Evolutionary conservation across 768 basidiomycete species (phyloP).

Genomic region (Cubamyces sp.): DNA sequence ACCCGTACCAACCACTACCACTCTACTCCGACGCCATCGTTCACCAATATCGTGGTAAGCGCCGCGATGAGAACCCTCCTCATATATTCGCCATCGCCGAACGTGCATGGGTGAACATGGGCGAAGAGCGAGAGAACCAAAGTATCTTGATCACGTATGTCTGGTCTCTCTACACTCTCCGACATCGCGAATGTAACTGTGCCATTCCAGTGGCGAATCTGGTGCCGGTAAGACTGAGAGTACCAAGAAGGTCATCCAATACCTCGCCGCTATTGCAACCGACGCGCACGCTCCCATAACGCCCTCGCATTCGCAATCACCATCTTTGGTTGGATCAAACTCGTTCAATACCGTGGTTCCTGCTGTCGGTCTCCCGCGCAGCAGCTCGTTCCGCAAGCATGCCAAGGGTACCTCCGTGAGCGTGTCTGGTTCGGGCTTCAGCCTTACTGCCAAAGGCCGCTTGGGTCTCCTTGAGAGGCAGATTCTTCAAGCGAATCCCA

Average conservation of each 20-base stretch:
- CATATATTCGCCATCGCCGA: slow-evolving; percentile 98
- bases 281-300: slow-evolving; percentile 64
- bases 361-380: slow-evolving; percentile 70
- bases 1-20: slow-evolving; percentile 92
- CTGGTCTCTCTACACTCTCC: not conserved
- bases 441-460: slow-evolving; percentile 65
- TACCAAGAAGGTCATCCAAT: slow-evolving; percentile 99
- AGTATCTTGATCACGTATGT: slow-evolving; percentile 96
- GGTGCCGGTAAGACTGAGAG: slow-evolving; percentile 99
- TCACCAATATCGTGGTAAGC: slow-evolving; percentile 87
- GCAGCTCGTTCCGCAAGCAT: slow-evolving; percentile 56
- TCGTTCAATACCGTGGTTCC: slow-evolving; percentile 61
- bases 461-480: slow-evolving; percentile 92
- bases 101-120: slow-evolving; percentile 98
- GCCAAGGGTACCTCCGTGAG: slow-evolving; percentile 49
- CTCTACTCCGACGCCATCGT: slow-evolving; percentile 89
- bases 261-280: slow-evolving; percentile 94
- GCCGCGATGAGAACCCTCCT: slow-evolving; percentile 91
- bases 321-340: slow-evolving; percentile 56
- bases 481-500: slow-evolving; percentile 96
- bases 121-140: slow-evolving; percentile 95
- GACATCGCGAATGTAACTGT: not conserved
- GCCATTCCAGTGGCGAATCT: slow-evolving; percentile 82
- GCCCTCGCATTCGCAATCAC: slow-evolving; percentile 65
- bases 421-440: slow-evolving; percentile 46